Conservation (phyloP, 2,329 filamentous ascomycete genomes). For the Fusarium nurragi region DNA sequence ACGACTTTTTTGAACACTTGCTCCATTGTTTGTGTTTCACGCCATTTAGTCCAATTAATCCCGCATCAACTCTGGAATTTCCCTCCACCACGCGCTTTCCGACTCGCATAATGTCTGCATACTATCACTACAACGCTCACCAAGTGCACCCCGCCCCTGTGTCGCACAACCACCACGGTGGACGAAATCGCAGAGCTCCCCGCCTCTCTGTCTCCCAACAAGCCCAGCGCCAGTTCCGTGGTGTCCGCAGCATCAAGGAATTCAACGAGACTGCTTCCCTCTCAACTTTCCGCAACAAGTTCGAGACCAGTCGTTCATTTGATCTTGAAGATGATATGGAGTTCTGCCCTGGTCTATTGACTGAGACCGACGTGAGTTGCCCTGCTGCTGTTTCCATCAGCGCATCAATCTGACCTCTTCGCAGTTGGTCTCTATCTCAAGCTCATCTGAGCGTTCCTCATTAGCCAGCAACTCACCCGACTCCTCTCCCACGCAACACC, state of each 20-base stretch:
- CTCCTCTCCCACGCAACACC: slow-evolving; percentile 89
- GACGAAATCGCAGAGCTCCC: slow-evolving; percentile 85
- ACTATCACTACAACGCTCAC: slow-evolving; percentile 70
- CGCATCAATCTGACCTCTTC: slow-evolving; percentile 48
- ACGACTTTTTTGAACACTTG: slow-evolving; percentile 20
- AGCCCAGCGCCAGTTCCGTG: slow-evolving; percentile 85
- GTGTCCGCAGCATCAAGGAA: slow-evolving; percentile 87
- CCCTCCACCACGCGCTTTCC: slow-evolving; percentile 22
- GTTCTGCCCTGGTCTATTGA: slow-evolving; percentile 92
- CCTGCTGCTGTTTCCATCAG: slow-evolving; percentile 23
- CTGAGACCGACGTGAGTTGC: slow-evolving; percentile 86
- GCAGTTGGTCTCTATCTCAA: slow-evolving; percentile 91
- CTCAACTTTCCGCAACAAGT: slow-evolving; percentile 82
- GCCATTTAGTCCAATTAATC: slow-evolving; percentile 40
- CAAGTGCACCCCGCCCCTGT: slow-evolving; percentile 66
- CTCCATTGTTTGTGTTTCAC: slow-evolving; percentile 30
- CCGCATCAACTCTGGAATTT: slow-evolving; percentile 40
- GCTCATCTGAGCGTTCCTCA: slow-evolving; percentile 92
- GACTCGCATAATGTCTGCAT: slow-evolving; percentile 66
- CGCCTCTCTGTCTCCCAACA: slow-evolving; percentile 84
- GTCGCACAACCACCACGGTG: slow-evolving; percentile 82
- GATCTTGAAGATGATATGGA: slow-evolving; percentile 96
- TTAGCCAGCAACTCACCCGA: slow-evolving; percentile 94
- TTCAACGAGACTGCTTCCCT: slow-evolving; percentile 80
- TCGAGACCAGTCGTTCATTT: slow-evolving; percentile 92